Percentiles rank a stretch among this genome's conserved stretches.
Conservation (phyloP, 129 eudicot genomes). For the Artemisia annua region DNA sequence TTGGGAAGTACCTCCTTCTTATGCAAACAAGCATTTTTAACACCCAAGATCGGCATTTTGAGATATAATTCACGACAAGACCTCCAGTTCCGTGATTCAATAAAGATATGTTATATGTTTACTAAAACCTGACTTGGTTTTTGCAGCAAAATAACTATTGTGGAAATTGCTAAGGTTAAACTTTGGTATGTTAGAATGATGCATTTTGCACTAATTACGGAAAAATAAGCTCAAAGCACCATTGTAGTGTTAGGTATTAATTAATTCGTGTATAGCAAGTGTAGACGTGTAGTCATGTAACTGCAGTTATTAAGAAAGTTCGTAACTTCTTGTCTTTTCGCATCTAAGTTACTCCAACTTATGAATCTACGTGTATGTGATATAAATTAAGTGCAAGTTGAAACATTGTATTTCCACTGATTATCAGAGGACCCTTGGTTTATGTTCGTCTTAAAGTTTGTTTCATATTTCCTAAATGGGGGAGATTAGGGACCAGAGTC, state of each 20-base stretch:
- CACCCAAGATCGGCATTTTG: conserved; percentile 33
- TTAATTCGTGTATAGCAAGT: too few species aligned
- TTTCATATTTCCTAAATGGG: too few species aligned
- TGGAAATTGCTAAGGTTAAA: neutral
- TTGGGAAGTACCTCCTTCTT: conserved; percentile 32
- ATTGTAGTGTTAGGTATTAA: too few species aligned
- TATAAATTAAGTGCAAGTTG: neutral
- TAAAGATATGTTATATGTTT: conserved; percentile 40
- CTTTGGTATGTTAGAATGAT: neutral
- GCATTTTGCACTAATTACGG: conserved; percentile 1
- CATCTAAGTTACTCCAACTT: neutral
- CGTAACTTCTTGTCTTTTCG: neutral
- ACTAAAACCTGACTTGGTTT: neutral
- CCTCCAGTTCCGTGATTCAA: conserved; percentile 41
- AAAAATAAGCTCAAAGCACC: neutral
- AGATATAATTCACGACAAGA: conserved; percentile 32
- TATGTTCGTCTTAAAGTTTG: too few species aligned
- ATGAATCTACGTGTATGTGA: neutral
- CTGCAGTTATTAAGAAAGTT: neutral
- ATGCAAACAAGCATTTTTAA: conserved; percentile 24
- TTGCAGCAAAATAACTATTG: neutral
- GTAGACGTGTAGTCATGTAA: too few species aligned
- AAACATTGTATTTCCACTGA: neutral
- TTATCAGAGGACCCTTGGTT: too few species aligned
- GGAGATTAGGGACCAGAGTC: neutral